phyloP scores from a whole-genome alignment of 164 flowering plant species.

The Sextonia rubra region DNA sequence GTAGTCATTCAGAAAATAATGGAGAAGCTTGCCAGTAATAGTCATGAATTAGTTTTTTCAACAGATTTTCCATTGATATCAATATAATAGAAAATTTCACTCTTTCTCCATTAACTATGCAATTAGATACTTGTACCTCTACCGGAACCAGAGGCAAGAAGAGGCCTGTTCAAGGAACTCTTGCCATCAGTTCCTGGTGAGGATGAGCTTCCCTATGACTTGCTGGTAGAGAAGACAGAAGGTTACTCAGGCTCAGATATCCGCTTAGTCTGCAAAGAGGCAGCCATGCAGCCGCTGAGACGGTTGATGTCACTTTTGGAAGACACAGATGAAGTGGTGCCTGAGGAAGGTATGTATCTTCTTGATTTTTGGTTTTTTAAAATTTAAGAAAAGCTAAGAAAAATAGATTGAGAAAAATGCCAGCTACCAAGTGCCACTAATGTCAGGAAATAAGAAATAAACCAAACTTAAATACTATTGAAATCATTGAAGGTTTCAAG shows the following conservation, averaged over 20 bases:
- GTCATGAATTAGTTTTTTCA: background rate
- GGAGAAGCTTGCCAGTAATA: slow-evolving; percentile 3
- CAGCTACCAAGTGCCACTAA: background rate
- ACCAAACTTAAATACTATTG: background rate
- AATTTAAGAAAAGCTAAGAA: background rate
- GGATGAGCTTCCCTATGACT: slow-evolving; percentile 62
- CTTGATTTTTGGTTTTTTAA: background rate
- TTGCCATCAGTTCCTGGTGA: slow-evolving; percentile 46
- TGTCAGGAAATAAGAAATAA: background rate
- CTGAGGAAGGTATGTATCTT: slow-evolving; percentile 69
- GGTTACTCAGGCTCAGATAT: slow-evolving; percentile 98
- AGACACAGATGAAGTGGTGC: slow-evolving; percentile 50
- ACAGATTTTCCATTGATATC: slow-evolving; percentile 2
- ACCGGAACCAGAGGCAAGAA: slow-evolving; percentile 97
- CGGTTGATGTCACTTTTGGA: slow-evolving; percentile 73
- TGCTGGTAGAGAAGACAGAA: slow-evolving; percentile 74
- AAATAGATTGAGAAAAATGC: background rate
- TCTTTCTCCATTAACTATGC: slow-evolving; percentile 20
- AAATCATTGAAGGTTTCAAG: too few species aligned
- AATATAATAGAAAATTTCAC: too few species aligned
- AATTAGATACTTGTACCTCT: slow-evolving; percentile 94
- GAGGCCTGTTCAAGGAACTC: slow-evolving; percentile 91
- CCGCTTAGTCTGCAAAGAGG: slow-evolving; percentile 89
- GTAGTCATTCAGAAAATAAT: background rate
- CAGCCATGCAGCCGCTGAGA: slow-evolving; percentile 98